These are phyloP conservation scores for Coemansia furcata DNA, from an alignment of 192 early-diverging fungal species.

Conservation along the genomic window DNA sequence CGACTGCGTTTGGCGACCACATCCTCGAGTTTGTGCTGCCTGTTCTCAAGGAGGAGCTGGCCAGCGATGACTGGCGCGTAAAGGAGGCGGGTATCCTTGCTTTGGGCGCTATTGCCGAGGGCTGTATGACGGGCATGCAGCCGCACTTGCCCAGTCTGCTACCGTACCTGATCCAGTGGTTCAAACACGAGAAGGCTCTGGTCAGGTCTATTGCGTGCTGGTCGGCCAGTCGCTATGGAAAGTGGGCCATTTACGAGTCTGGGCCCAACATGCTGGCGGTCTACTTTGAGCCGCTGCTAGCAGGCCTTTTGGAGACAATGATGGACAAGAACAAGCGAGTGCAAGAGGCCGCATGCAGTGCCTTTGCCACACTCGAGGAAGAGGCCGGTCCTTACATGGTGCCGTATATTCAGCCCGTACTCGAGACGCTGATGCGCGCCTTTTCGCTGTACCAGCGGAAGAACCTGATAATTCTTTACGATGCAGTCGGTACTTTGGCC, in stretches of 20 bases:
- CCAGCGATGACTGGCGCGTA: constrained; percentile 83
- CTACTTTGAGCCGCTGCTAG: constrained; percentile 86
- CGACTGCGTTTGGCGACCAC: constrained; percentile 82
- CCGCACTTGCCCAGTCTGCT: constrained; percentile 84
- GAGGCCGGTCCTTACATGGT: constrained; percentile 77
- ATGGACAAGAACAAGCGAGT: constrained; percentile 98
- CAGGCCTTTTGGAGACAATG: constrained; percentile 71
- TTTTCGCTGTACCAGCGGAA: constrained; percentile 94
- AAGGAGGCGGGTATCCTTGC: constrained; percentile 96
- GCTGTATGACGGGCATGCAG: constrained; percentile 86
- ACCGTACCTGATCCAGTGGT: constrained; percentile 77
- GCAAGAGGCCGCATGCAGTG: constrained; percentile 96
- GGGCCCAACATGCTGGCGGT: constrained; percentile 57
- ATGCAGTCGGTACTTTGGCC: constrained; percentile 96
- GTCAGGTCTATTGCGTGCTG: constrained; percentile 98
- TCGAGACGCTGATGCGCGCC: constrained; percentile 74
- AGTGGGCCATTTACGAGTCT: constrained; percentile 68
- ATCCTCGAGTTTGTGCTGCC: constrained; percentile 86
- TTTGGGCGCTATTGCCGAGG: constrained; percentile 96
- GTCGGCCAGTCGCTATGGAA: constrained; percentile 92
- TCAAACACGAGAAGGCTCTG: constrained; percentile 83
- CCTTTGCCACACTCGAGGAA: constrained; percentile 95
- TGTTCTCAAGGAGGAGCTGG: constrained; percentile 77
- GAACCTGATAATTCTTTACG: constrained; percentile 95
- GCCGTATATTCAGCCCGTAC: constrained; percentile 87